Evolutionary conservation across 352 stramenopile genomes (phyloP).

Genomic region (Discostella stelligera): DNA sequence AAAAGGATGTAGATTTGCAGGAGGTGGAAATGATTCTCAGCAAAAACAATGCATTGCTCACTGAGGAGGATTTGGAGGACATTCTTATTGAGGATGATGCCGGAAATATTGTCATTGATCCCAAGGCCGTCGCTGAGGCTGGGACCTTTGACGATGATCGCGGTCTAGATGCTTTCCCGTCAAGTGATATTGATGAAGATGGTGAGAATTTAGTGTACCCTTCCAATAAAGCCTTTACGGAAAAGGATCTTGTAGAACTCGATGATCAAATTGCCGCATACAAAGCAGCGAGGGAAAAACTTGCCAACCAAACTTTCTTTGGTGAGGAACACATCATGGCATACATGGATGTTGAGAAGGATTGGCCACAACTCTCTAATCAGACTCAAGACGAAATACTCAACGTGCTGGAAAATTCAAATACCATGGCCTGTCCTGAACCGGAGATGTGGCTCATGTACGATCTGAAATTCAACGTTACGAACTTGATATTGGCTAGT

Average conservation of each 20-base stretch:
- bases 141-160: slow-evolving; percentile 25
- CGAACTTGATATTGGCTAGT: slow-evolving; percentile 74
- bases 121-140: slow-evolving; percentile 16
- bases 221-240: slow-evolving; percentile 38
- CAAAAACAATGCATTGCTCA: slow-evolving; percentile 39
- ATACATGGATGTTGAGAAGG: slow-evolving; percentile 48
- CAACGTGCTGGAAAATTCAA: slow-evolving; percentile 45
- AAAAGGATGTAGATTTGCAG: slow-evolving; percentile 44
- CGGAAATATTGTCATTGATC: slow-evolving; percentile 28
- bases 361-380: slow-evolving; percentile 53
- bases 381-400: slow-evolving; percentile 56
- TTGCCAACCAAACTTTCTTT: slow-evolving; percentile 58
- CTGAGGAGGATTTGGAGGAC: slow-evolving; percentile 56
- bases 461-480: slow-evolving; percentile 78
- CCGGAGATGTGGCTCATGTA: slow-evolving; percentile 70
- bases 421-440: slow-evolving; percentile 44
- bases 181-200: slow-evolving; percentile 21
- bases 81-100: slow-evolving; percentile 54
- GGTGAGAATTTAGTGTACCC: slow-evolving; percentile 47
- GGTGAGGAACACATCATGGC: slow-evolving; percentile 41
- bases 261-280: slow-evolving; percentile 46
- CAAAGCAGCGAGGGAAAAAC: slow-evolving; percentile 37
- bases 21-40: slow-evolving; percentile 37
- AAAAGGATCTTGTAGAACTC: slow-evolving; percentile 60
- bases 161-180: slow-evolving; percentile 61